phyloP scores from a whole-genome alignment of 305 asterid genomes.

The Stenogyne calaminthoides region DNA sequence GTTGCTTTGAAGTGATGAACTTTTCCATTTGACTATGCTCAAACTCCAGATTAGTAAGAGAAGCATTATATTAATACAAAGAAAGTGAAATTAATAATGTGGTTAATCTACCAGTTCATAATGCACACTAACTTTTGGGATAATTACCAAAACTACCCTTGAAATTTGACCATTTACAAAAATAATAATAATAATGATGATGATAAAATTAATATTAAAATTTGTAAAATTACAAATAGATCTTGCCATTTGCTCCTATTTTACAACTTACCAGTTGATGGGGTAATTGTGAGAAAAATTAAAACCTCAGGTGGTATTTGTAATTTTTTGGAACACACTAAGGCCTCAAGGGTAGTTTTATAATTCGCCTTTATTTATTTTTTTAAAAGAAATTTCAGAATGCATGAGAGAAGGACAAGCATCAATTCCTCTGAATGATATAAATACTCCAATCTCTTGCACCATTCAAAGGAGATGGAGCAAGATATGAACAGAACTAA shows the following conservation, averaged over 20 bases:
- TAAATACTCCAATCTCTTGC: neutral
- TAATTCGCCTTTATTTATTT: neutral
- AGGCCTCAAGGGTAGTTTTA: neutral
- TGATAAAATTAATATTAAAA: neutral
- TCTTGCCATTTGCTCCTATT: neutral
- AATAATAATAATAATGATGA: neutral
- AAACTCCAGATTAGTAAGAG: conserved; percentile 14
- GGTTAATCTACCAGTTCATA: neutral
- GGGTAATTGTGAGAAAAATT: neutral
- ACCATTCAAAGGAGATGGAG: conserved; percentile 15
- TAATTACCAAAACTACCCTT: neutral
- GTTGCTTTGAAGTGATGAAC: conserved; percentile 1
- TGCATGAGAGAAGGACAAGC: neutral
- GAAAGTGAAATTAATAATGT: neutral
- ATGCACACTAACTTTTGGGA: neutral
- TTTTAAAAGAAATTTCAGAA: neutral
- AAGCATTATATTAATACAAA: neutral
- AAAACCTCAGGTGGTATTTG: neutral
- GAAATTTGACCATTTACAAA: neutral
- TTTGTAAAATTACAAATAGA: neutral
- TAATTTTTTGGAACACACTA: neutral
- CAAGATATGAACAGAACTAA: neutral
- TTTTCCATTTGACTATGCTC: conserved; percentile 12
- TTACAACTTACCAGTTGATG: neutral
- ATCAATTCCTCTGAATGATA: neutral